Evolutionary conservation across 139 green algal species (phyloP).

Genomic region (Chlorella sorokiniana): DNA sequence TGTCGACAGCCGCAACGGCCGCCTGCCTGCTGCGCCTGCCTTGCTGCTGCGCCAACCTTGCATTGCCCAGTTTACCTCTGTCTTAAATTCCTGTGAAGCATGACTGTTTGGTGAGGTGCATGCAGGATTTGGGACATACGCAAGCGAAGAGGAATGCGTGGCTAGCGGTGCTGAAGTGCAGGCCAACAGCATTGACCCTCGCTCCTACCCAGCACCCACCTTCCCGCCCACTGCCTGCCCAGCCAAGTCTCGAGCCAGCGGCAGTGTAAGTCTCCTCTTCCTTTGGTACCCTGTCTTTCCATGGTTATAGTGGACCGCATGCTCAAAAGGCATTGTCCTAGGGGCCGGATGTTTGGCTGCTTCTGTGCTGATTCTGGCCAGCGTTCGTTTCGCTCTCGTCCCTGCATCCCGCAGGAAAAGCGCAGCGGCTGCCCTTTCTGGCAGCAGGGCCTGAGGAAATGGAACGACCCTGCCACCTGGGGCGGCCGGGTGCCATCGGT

Average conservation of each 20-base stretch:
- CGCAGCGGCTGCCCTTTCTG: slow-evolving; percentile 26
- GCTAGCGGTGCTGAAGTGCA: not conserved
- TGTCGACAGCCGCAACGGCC: not conserved
- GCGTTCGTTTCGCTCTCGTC: not conserved
- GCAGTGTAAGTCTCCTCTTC: slow-evolving; percentile 1
- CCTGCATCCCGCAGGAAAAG: slow-evolving; percentile 4
- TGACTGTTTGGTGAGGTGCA: no score
- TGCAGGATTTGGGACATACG: slow-evolving; percentile 28
- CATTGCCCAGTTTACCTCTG: not conserved
- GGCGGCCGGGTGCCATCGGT: slow-evolving; percentile 17
- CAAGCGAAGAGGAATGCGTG: slow-evolving; percentile 28
- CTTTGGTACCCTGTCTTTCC: no score
- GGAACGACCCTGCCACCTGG: slow-evolving; percentile 31
- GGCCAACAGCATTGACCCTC: slow-evolving; percentile 6
- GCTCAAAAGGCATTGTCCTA: no score
- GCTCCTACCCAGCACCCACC: slow-evolving; percentile 21
- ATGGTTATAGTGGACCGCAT: no score
- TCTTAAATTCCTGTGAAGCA: no score
- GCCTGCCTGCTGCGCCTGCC: not conserved
- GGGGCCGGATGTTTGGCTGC: no score
- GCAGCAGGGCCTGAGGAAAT: slow-evolving; percentile 11
- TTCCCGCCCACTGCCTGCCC: slow-evolving; percentile 28
- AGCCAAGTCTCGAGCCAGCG: not conserved
- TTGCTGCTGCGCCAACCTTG: not conserved
- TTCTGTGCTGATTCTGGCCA: no score